phyloP scores from a whole-genome alignment of 352 stramenopile species.

The Phytophthora tentaculata region DNA sequence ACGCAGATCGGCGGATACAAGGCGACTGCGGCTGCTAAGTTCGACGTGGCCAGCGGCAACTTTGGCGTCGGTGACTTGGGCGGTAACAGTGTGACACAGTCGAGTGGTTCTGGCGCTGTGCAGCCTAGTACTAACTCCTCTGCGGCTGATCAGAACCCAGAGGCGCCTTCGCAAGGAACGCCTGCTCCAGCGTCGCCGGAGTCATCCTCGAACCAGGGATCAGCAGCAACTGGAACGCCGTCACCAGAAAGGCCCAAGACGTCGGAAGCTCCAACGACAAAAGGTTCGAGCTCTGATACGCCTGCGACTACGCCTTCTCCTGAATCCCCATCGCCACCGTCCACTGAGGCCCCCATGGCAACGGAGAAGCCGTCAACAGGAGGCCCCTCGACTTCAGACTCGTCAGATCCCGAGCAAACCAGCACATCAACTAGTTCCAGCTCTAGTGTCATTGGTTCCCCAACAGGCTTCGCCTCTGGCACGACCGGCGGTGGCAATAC shows the following conservation, averaged over 20 bases:
- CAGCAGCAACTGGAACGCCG: neutral
- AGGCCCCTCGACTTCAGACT: neutral
- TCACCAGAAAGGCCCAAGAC: neutral
- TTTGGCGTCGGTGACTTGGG: neutral
- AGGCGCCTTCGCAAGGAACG: neutral
- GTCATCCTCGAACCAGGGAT: neutral
- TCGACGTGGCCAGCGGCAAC: neutral
- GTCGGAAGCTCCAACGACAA: neutral
- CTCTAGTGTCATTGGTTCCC: neutral
- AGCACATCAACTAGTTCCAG: neutral
- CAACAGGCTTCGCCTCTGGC: neutral
- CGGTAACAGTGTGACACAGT: neutral
- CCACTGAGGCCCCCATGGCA: neutral
- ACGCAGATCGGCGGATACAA: neutral
- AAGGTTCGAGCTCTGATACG: neutral
- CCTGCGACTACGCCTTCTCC: neutral
- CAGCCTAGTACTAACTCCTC: neutral
- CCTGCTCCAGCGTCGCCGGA: neutral
- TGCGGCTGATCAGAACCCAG: neutral
- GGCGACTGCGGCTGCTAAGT: neutral
- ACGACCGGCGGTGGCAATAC: neutral
- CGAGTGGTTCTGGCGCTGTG: neutral
- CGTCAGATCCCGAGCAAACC: neutral
- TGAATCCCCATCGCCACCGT: neutral
- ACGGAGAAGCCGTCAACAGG: neutral